phyloP scores from a whole-genome alignment of 2,329 filamentous ascomycete species.

The Metarhizium humberi region DNA sequence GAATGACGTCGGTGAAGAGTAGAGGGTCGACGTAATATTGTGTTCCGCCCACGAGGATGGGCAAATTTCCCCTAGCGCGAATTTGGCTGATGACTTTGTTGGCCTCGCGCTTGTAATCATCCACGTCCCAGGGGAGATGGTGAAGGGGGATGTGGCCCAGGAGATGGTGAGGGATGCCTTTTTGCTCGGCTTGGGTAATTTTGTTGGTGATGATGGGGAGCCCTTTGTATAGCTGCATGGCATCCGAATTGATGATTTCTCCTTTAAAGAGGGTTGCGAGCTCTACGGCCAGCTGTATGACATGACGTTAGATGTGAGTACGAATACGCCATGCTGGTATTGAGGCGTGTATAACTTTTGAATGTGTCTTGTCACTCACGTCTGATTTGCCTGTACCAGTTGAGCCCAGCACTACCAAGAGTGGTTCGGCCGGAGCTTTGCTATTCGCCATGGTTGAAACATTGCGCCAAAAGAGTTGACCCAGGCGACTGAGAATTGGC shows the following conservation, averaged over 20 bases:
- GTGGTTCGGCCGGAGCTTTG: slow-evolving; percentile 40
- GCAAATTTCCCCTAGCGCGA: slow-evolving; percentile 64
- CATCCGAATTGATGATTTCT: slow-evolving; percentile 94
- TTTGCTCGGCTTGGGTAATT: slow-evolving; percentile 63
- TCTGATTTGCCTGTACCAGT: slow-evolving; percentile 93
- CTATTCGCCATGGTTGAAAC: slow-evolving; percentile 28
- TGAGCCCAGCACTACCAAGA: slow-evolving; percentile 77
- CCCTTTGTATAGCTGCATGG: slow-evolving; percentile 93
- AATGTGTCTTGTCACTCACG: slow-evolving; percentile 36
- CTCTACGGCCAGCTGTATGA: slow-evolving; percentile 73
- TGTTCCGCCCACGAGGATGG: slow-evolving; percentile 87
- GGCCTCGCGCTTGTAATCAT: slow-evolving; percentile 65
- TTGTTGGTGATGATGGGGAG: slow-evolving; percentile 95
- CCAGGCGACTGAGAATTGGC: slow-evolving; percentile 18
- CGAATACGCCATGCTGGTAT: background rate
- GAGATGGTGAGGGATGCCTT: slow-evolving; percentile 79
- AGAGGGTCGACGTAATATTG: slow-evolving; percentile 92
- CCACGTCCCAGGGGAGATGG: slow-evolving; percentile 76
- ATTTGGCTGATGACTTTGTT: slow-evolving; percentile 67
- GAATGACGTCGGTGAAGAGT: slow-evolving; percentile 61
- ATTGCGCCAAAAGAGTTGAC: slow-evolving; percentile 21
- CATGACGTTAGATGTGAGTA: background rate
- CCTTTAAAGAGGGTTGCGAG: slow-evolving; percentile 76
- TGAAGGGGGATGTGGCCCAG: slow-evolving; percentile 68
- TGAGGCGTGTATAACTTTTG: background rate